Evolutionary conservation across 768 basidiomycete genomes (phyloP).

Genomic region (Rhodosporidiobolus odoratus): DNA sequence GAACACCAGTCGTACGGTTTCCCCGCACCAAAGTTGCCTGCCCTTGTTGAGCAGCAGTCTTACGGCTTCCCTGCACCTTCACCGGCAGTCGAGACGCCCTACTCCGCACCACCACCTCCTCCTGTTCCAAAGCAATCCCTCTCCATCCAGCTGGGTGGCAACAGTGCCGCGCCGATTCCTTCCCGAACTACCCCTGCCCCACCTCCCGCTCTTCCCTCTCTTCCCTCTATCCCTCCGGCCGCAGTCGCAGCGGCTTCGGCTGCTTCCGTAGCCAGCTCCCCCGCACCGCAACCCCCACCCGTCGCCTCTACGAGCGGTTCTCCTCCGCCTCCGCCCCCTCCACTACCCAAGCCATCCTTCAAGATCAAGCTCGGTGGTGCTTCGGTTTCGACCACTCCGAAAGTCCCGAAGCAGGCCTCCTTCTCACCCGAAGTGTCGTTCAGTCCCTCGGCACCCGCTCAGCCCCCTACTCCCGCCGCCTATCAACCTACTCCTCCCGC

Average conservation of each 20-base stretch:
- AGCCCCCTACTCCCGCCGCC: slow-evolving; percentile 44
- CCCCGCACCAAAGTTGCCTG: not conserved
- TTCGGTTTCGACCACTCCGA: slow-evolving; percentile 26
- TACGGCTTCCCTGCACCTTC: slow-evolving; percentile 37
- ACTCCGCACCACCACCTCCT: not conserved
- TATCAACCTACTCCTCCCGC: no score
- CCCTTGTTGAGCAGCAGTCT: not conserved
- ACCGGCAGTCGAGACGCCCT: slow-evolving; percentile 25
- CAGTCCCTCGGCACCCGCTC: slow-evolving; percentile 6
- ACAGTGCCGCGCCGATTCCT: not conserved
- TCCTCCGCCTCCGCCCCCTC: not conserved
- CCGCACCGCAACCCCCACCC: no score
- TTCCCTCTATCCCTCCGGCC: not conserved
- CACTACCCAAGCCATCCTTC: slow-evolving; percentile 27
- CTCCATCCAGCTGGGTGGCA: slow-evolving; percentile 19
- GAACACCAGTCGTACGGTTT: not conserved
- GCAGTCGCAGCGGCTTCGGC: no score
- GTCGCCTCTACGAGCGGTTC: slow-evolving; percentile 2
- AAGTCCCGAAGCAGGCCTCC: not conserved
- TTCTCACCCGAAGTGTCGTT: slow-evolving; percentile 30
- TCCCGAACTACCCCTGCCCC: not conserved
- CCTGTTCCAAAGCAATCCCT: not conserved
- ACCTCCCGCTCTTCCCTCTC: not conserved
- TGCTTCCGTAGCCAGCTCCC: no score
- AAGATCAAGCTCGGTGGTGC: slow-evolving; percentile 47